A percentile compares a stretch with the other conserved stretches of the same genome.
phyloP scores from a whole-genome alignment of 495 filamentous ascomycete genomes.

The Aspergillus egyptiacus region DNA sequence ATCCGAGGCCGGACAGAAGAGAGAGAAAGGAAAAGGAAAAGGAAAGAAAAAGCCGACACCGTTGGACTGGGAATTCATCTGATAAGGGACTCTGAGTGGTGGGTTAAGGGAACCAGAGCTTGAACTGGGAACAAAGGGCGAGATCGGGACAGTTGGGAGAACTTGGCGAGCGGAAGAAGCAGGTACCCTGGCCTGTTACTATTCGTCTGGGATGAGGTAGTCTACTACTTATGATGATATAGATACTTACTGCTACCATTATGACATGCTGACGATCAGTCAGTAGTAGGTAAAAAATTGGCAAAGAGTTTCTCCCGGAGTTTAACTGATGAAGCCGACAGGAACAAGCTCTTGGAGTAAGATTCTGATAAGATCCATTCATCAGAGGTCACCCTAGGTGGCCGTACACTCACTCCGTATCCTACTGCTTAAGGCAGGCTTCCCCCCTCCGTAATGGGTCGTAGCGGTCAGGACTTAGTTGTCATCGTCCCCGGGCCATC shows the following conservation, averaged over 20 bases:
- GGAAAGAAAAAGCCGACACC: slow-evolving; percentile 1
- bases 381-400: no score
- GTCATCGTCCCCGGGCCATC: slow-evolving; percentile 15
- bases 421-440: no score
- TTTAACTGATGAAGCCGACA: no score
- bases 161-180: slow-evolving; percentile 18
- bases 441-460: no score
- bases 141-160: not conserved
- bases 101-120: not conserved
- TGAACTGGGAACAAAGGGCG: not conserved
- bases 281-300: no score
- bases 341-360: no score
- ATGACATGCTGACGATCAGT: no score
- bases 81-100: not conserved
- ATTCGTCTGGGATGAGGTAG: slow-evolving; percentile 9
- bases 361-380: no score
- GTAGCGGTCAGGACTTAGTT: not conserved
- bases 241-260: not conserved
- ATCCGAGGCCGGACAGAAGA: slow-evolving; percentile 42
- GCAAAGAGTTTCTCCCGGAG: no score
- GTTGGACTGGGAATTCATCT: not conserved
- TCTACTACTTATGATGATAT: not conserved
- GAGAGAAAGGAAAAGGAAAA: slow-evolving; percentile 15
- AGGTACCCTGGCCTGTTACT: slow-evolving; percentile 19
- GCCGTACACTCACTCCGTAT: no score